Base-by-base conservation (phyloP, 2,329 filamentous ascomycete genomes). In the Monosporascus sp. region DNA sequence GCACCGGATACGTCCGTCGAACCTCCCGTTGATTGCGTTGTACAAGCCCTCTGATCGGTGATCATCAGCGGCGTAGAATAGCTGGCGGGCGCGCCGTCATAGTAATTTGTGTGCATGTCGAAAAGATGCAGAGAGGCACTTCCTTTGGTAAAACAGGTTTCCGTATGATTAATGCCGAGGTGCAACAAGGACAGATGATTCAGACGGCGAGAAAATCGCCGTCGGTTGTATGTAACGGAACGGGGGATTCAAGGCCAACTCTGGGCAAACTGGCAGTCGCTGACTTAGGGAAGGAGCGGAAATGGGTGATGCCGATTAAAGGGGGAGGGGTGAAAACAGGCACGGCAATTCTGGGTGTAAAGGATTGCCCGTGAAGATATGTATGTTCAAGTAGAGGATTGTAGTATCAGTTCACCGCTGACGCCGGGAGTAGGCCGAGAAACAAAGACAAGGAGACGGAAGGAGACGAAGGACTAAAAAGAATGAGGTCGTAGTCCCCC, bases 31-130 rank as follows among this genome's bases (percentile, higher is more conserved):
- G 62, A 58, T 63, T 65, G 64, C 38, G 63, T 61, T 37, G 60
- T 49, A 58, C 55, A 60, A 58, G 57, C 50, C 49, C 47, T 46
- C 22, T 46, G 22, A 58, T 47, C 47, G 51, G 40, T 51, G 31
- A 49, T 56, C 56, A 46, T 49, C n/a, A 51, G 45, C 45, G 20
- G 38, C 35, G 47, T 57, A 50, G 59, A 41, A 49, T 56, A 58
- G 49, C 47, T 56, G 59, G 60, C 60, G 60, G 61, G 52, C 59
- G 62, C 57, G 56, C 59, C 60, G 63, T 59, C 57, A 51, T 51
- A 54, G 47, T 55, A 55, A 8, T 47, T 51, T 38, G 48, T 50
- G 41, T 56, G 54, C 66, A 68, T 68, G 26, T 48, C 53, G 57
- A 37, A 44, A 40, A 44, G 48, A 45, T 50, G 24, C 24, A 46